phyloP scores from a whole-genome alignment of 148 eudicot species.

The Vaccinium macrocarpon region DNA sequence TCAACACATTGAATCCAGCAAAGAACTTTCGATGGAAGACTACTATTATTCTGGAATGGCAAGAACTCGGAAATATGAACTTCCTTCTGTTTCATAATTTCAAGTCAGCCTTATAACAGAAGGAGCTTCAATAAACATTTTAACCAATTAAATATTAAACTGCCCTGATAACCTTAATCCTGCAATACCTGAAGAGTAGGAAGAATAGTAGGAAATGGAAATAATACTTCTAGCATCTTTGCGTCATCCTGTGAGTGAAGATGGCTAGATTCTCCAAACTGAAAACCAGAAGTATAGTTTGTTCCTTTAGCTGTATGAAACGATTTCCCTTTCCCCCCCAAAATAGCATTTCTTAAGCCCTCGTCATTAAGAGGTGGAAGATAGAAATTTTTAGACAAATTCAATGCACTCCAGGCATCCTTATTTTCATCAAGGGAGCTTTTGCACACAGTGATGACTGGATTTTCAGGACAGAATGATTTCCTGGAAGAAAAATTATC shows the following conservation, averaged over 20 bases:
- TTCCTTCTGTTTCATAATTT: conserved; percentile 56
- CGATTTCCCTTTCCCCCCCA: conserved; percentile 27
- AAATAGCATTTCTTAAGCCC: conserved; percentile 58
- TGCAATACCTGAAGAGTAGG: conserved; percentile 71
- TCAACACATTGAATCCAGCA: conserved; percentile 70
- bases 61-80: conserved; percentile 72
- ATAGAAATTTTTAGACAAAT: conserved; percentile 49
- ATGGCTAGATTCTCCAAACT: conserved; percentile 60
- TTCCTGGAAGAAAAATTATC: conserved; percentile 31
- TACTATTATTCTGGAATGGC: conserved; percentile 84
- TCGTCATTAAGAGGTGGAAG: conserved; percentile 90
- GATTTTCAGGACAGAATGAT: conserved; percentile 66
- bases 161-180: background rate
- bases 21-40: conserved; percentile 71
- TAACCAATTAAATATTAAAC: conserved; percentile 16
- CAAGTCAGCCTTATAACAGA: conserved; percentile 16
- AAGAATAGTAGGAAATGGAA: conserved; percentile 89
- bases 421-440: conserved; percentile 48
- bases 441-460: conserved; percentile 62
- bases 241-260: conserved; percentile 49
- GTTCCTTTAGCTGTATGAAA: conserved; percentile 40
- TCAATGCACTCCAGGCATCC: conserved; percentile 53
- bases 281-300: conserved; percentile 58
- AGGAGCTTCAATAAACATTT: conserved; percentile 13
- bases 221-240: conserved; percentile 47